Evolutionary conservation across 805 yeast species (phyloP), one percentile per base, ranked within the genome.

Genomic region (Schwanniomyces polymorphus): DNA sequence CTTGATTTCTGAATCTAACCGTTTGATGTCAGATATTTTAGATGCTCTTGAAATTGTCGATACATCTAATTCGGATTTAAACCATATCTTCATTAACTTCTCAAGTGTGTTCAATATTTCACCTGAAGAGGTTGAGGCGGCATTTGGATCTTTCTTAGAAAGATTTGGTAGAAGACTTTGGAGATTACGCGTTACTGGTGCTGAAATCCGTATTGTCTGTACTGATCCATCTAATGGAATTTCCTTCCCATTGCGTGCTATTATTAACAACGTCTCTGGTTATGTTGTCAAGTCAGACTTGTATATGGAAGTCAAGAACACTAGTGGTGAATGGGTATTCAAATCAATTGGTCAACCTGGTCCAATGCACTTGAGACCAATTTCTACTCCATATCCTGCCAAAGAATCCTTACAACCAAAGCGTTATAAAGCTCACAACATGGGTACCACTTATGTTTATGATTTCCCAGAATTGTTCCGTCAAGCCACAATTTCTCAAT

Each of bases 381-480:
- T 94, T 62, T 86, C 91, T 41, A 89, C 97, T 44, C 97, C 97
- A 43, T 95, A 94, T 66, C 96, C 98, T 49, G 96, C 95, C 27
- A 94, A 94, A 78, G 99, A 94, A 74, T 91, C 96, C 75, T 80
- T 94, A 62, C 99, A 94, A 76, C 97, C 98, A 60, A 94, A 94
- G 73, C 90, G 99, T 74, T 95, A 95, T 78, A 88, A 86, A 76
- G 99, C 99, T 43, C 98, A 94, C 71, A 79, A 89, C 60, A 87
- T 94, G 91, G 99, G 99, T 54, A 94, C 99, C 16, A 91, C 99
- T 9, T 94, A 90, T 64, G 97, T 90, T 43, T 94, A 95, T 63
- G 99, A 94, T 71, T 95, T 94, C 94, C 99, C 99, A 44, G 99
- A 94, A 67, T 75, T 94, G 61, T 94, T 95, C 86, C 88, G 91